Base-by-base conservation (phyloP, 2,329 filamentous ascomycete genomes). In the Fusarium dlaminii region DNA sequence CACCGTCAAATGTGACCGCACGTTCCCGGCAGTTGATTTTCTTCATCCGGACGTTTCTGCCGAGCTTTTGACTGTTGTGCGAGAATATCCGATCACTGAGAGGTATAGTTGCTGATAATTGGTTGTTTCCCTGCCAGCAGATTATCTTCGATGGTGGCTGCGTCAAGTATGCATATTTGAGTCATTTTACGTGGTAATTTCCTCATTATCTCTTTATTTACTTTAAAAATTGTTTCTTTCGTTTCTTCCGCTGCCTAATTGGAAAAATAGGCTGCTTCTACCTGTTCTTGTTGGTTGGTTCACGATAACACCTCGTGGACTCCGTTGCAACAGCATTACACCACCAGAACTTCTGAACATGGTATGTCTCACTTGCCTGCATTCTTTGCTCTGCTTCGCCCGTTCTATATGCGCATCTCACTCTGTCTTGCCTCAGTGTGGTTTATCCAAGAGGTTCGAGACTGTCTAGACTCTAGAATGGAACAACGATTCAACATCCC, bases 1-100 rank as follows among this genome's bases (percentile, higher is more conserved):
- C 74, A 78, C 55, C 54, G 62, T 62, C 63, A 75, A 75, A 78
- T 61, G 67, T 78, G 75, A 64, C 68, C 69, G 49, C 74, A 68
- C 67, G 61, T 61, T 70, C 52, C 67, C 60, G 67, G 65, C 57
- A 72, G 39, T 60, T 61, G 51, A 29, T 43, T 29, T 59, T 39
- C 29, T 63, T 27, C 30, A 42, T 49, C 39, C 20, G 49, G 45
- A 45, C 34, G 29, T 49, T 56, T 59, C 57, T 64, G 63, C 45
- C 49, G 58, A 63, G 51, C 32, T 27, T 67, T 30, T 36, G 20
- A 49, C 11, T 37, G 15, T 37, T 49, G 6, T 34, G 27, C 43
- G 66, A 66, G 61, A 71, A 63, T 32, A 32, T 57, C 63, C 63
- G 63, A 66, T 39, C 39, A 30, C 32, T 49, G 34, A n/a, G 42